Conservation (phyloP, 2,329 filamentous ascomycete genomes). For the Tothia fuscella region DNA sequence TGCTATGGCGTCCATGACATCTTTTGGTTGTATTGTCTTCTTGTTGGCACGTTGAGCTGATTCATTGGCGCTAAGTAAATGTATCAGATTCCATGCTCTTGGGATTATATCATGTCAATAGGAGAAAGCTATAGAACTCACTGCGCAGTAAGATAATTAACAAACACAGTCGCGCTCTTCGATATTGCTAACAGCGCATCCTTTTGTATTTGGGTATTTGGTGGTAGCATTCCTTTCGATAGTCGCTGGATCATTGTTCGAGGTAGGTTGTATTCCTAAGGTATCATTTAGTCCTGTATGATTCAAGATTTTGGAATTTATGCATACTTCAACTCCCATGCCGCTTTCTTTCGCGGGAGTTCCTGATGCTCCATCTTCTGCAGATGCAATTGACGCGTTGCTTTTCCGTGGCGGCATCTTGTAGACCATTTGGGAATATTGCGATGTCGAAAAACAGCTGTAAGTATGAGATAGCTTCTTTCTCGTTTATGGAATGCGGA, state of each 20-base stretch:
- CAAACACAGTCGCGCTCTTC: conserved; percentile 73
- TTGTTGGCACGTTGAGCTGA: conserved; percentile 54
- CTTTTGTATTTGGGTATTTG: conserved; percentile 73
- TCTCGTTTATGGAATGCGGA: too few relatives aligned
- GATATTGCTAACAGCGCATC: conserved; percentile 69
- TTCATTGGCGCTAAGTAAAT: conserved; percentile 54
- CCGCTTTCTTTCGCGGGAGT: background rate
- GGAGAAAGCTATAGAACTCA: conserved; percentile 32
- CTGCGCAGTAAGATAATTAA: conserved; percentile 67
- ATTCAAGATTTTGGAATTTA: background rate
- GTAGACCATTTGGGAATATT: too few relatives aligned
- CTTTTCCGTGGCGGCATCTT: conserved; percentile 10
- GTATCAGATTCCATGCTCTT: background rate
- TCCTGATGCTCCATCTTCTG: background rate
- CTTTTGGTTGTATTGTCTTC: conserved; percentile 65
- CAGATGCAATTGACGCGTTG: conserved; percentile 5
- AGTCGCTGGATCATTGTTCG: conserved; percentile 72
- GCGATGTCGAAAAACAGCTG: too few relatives aligned
- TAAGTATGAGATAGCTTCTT: too few relatives aligned
- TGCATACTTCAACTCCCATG: conserved; percentile 1
- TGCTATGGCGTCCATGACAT: conserved; percentile 67
- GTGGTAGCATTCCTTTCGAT: conserved; percentile 66
- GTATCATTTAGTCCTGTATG: background rate
- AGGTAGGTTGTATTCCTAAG: conserved; percentile 60
- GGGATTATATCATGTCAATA: background rate